A percentile compares a stretch with the other conserved stretches of the same genome.
Evolutionary conservation across 2,329 filamentous ascomycete genomes (phyloP).

Genomic region (Beauveria brongniartii): DNA sequence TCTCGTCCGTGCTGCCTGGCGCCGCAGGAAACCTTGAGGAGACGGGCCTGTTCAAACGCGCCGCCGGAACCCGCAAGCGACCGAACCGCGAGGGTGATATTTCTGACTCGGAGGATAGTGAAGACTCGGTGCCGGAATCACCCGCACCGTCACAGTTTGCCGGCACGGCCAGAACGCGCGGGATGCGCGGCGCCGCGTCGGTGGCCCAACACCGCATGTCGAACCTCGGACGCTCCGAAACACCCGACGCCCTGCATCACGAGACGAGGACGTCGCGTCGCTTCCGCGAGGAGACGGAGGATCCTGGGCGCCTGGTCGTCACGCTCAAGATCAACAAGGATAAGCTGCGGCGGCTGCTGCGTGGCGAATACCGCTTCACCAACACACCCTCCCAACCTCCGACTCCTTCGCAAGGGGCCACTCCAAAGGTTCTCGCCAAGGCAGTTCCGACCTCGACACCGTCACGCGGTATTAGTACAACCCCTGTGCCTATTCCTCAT

Average conservation of each 20-base stretch:
- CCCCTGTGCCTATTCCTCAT: slow-evolving; percentile 25
- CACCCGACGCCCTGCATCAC: slow-evolving; percentile 67
- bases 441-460: slow-evolving; percentile 27
- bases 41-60: slow-evolving; percentile 77
- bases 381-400: slow-evolving; percentile 28
- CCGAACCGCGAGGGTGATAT: slow-evolving; percentile 55
- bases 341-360: slow-evolving; percentile 59
- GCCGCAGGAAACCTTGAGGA: slow-evolving; percentile 74
- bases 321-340: slow-evolving; percentile 66
- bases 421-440: slow-evolving; percentile 21
- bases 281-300: slow-evolving; percentile 71
- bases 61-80: slow-evolving; percentile 53
- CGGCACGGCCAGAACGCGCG: slow-evolving; percentile 77
- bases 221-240: slow-evolving; percentile 74
- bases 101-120: slow-evolving; percentile 86
- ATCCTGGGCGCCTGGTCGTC: slow-evolving; percentile 61
- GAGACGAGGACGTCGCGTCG: slow-evolving; percentile 63
- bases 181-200: slow-evolving; percentile 80
- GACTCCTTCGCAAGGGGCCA: slow-evolving; percentile 25
- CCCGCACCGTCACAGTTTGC: slow-evolving; percentile 65
- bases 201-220: slow-evolving; percentile 84
- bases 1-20: slow-evolving; percentile 87
- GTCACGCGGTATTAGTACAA: slow-evolving; percentile 24
- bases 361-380: slow-evolving; percentile 40
- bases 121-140: slow-evolving; percentile 81